phyloP scores from a whole-genome alignment of 805 yeast genomes.

The Wickerhamomyces kurtzmanii region DNA sequence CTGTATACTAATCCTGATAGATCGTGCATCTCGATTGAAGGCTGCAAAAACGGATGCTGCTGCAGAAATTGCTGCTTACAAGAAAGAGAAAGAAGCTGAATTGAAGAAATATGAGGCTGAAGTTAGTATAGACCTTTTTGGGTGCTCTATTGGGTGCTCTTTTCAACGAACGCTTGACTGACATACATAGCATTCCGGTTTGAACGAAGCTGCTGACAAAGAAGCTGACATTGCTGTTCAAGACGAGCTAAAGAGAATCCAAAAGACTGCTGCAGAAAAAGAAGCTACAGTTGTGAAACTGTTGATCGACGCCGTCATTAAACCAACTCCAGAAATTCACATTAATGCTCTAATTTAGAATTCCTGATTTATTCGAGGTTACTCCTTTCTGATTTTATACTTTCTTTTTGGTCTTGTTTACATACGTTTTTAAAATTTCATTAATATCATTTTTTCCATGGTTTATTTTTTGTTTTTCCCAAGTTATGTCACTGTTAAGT shows the following conservation, averaged over 20 bases:
- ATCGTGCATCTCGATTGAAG: conserved; percentile 81
- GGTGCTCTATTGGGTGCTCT: background rate
- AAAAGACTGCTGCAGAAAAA: conserved; percentile 52
- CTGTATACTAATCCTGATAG: conserved; percentile 13
- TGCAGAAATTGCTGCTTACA: conserved; percentile 79
- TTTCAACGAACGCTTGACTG: background rate
- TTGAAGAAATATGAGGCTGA: conserved; percentile 61
- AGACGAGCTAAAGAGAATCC: conserved; percentile 59
- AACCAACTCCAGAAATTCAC: conserved; percentile 78
- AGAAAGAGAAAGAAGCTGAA: conserved; percentile 73
- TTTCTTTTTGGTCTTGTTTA: too few species aligned
- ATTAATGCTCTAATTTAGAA: conserved; percentile 59
- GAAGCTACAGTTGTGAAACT: conserved; percentile 60
- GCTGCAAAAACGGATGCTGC: conserved; percentile 93
- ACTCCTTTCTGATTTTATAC: too few species aligned
- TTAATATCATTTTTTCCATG: too few species aligned
- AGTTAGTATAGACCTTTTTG: conserved; percentile 17
- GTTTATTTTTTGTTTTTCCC: too few species aligned
- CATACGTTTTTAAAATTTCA: too few species aligned
- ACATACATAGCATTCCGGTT: conserved; percentile 44
- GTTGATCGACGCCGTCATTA: conserved; percentile 68
- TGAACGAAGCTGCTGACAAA: conserved; percentile 66
- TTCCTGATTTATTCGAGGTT: too few species aligned
- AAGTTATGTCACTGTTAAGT: too few species aligned
- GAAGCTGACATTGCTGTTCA: conserved; percentile 72